Base-by-base conservation (phyloP, 306 rosid genomes). In the Corylus avellana region DNA sequence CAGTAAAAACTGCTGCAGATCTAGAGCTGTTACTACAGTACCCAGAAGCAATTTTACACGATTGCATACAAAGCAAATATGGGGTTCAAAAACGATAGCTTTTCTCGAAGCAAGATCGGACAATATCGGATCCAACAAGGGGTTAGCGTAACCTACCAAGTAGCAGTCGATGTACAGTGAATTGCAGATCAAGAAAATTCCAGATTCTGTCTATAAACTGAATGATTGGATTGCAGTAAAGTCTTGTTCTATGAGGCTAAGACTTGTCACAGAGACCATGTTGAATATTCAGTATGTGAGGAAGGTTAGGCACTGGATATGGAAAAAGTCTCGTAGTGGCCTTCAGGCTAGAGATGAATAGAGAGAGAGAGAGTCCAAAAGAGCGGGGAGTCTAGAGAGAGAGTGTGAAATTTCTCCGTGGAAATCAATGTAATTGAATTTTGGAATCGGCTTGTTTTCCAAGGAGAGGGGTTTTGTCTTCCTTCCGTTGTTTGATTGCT, bases 21-120 rank as follows among this genome's bases (percentile, higher is more conserved):
- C 91, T 85, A 80, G 67, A 42, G 56, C 63, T 55, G 25, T 81
- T 12, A 74, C 55, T 51, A 69, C 70, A 47, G 48, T 10, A 68
- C 49, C 69, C 81, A 58, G 18, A 80, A 72, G 73, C 87, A 70
- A 50, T 57, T 56, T 42, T 39, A 77, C 85, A 66, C 75, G 75
- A 29, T 66, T 46, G 78, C 44, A 35, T 10, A 17, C 75, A 14
- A 49, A 49, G 22, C 22, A 12, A 13, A 25, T 35, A 47, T 49
- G 75, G 46, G 46, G 22, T 72, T 13, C 9, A 5, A 72, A 2
- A n/a, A 17, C 39, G n/a, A 67, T 6, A 39, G 12, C 49, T 17
- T 17, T n/a, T 14, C 16, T 9, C 18, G 7, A 67, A 5, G 12
- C 5, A 39, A 17, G 72, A 62, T 62, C 69, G 12, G 27, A 35